phyloP scores from a whole-genome alignment of 2,329 filamentous ascomycete species.

The Monilinia laxa region DNA sequence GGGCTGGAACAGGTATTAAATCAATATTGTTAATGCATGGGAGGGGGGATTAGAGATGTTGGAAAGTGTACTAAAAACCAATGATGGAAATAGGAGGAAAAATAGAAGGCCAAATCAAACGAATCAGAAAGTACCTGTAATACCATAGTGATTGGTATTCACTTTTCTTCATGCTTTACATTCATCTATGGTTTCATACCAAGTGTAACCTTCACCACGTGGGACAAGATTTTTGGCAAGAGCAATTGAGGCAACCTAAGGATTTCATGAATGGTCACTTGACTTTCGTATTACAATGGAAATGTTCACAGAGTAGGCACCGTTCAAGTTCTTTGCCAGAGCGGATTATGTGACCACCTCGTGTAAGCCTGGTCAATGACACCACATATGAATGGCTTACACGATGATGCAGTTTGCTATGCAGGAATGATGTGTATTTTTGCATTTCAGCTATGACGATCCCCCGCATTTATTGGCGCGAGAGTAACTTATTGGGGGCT shows the following conservation, averaged over 20 bases:
- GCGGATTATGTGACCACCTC: neutral
- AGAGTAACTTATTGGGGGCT: neutral
- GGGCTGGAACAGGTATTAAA: slow-evolving; percentile 5
- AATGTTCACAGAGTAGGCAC: neutral
- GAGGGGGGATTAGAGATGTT: neutral
- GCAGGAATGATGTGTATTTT: slow-evolving; percentile 2
- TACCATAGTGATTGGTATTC: neutral
- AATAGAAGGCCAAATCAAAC: neutral
- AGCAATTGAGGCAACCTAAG: neutral
- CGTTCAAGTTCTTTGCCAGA: neutral
- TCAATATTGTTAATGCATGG: neutral
- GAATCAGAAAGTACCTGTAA: neutral
- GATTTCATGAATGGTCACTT: neutral
- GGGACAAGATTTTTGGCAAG: neutral
- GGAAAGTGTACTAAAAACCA: neutral
- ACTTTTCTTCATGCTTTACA: neutral
- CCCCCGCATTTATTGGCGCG: slow-evolving; percentile 4
- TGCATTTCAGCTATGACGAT: slow-evolving; percentile 17
- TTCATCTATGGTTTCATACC: neutral
- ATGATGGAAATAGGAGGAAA: neutral
- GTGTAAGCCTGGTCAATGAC: neutral
- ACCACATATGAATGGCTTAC: neutral
- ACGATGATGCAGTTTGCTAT: neutral
- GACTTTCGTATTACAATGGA: neutral
- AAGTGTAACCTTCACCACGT: neutral